phyloP scores from a whole-genome alignment of 176 grass and related monocot species.

The Cenchrus fungigraminus region DNA sequence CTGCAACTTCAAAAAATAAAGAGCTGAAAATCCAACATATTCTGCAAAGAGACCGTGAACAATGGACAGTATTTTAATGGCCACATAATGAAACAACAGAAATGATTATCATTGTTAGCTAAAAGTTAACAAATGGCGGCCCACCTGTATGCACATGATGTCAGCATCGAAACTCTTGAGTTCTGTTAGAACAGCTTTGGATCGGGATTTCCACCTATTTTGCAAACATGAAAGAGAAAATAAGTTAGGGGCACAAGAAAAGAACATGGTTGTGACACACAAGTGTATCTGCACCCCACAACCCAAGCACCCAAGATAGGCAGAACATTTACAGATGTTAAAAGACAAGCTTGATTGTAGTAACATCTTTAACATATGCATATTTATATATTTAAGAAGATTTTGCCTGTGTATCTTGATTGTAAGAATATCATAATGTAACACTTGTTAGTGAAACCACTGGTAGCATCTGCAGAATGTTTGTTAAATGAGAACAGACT shows the following conservation, averaged over 20 bases:
- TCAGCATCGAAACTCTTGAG: conserved; percentile 83
- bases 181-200: conserved; percentile 71
- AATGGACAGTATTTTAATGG: conserved; percentile 18
- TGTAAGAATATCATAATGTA: background rate
- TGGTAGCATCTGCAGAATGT: background rate
- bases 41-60: background rate
- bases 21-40: background rate
- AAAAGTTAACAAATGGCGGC: background rate
- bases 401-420: background rate
- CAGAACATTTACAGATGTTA: background rate
- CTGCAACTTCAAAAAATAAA: background rate
- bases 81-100: background rate
- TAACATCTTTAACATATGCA: background rate
- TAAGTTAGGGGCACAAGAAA: background rate
- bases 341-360: background rate
- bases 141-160: conserved; percentile 89
- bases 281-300: background rate
- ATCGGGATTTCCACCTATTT: conserved; percentile 92
- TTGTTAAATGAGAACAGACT: background rate
- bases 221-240: conserved; percentile 37
- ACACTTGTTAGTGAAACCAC: background rate
- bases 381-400: conserved; percentile 1
- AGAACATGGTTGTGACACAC: background rate
- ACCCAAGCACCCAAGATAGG: background rate
- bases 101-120: conserved; percentile 10